Base-by-base conservation (phyloP, 2,329 filamentous ascomycete species). In the Phoma sp. region DNA sequence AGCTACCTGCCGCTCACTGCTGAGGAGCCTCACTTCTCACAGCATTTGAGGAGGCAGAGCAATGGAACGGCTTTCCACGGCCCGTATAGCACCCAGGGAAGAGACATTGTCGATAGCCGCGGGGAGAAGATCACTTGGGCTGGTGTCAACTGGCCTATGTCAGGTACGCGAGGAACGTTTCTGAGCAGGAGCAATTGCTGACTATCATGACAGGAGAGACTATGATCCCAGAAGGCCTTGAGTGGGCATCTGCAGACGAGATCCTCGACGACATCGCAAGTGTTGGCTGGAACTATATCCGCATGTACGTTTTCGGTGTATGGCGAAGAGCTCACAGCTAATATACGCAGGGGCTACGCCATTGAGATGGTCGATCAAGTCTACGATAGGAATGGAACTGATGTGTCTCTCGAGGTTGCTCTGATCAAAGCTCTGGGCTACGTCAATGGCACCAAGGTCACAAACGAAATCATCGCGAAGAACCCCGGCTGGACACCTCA, bases 251-350 rank as follows among this genome's bases (percentile, higher is more conserved):
- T 2, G 69, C 84, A 15, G 76, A 78, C 59, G 71, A 72, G 53
- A 80, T 86, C 33, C 79, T 81, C 54, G 71, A 77, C 62, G 83
- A 82, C 74, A 81, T 87, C 61, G 73, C 76, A 33, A 64, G 68
- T 25, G 77, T 81, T 46, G 83, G 83, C 34, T 86, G 85, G 78
- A 87, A 87, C 76, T 86, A 83, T 71, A 83, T 87, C 34, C 83
- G 84, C 39, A 69, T 78, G 57, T 66, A 40, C 21, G 59, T 57
- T 25, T 7, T 10, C 18, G 14, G 30, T n/a, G 3, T 25, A 20
- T 9, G 9, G n/a, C n/a, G 29, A n/a, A 42, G 21, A 11, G 14
- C 25, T 11, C 15, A 23, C 7, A 33, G 18, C 56, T 56, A 25
- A 61, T 26, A 14, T 32, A 7, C n/a, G 7, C 39, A 68, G 63